These are phyloP conservation scores for Warburgia ugandensis DNA, from an alignment of 164 flowering plant genomes.

Conservation along the genomic window DNA sequence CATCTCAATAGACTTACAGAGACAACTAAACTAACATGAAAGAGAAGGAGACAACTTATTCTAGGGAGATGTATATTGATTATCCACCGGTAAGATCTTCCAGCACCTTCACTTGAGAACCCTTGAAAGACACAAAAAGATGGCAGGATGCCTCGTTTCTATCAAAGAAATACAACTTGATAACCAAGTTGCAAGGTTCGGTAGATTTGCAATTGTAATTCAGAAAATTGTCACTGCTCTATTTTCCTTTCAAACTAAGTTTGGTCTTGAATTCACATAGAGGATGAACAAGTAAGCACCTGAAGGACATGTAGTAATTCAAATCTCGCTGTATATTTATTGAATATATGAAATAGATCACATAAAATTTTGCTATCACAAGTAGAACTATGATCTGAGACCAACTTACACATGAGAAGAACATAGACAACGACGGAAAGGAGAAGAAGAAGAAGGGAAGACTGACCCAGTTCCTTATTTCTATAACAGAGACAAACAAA, in stretches of 20 bases:
- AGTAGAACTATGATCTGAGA: constrained; percentile 4
- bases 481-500: constrained; percentile 36
- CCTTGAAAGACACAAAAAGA: no score
- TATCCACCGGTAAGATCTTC: background rate
- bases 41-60: no score
- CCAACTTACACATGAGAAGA: constrained; percentile 5
- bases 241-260: no score
- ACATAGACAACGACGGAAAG: constrained; percentile 17
- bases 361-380: background rate
- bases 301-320: background rate
- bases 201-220: background rate
- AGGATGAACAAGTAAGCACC: no score
- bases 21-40: no score
- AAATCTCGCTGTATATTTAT: constrained; percentile 5
- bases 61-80: no score
- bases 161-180: background rate
- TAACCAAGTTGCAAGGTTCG: background rate
- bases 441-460: constrained; percentile 8
- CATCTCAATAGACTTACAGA: no score
- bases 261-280: no score
- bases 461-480: constrained; percentile 43
- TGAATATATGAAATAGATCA: constrained; percentile 2
- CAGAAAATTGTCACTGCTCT: background rate
- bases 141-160: background rate
- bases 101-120: background rate